Base-by-base conservation (phyloP, 208 protist species). In the Crithidia sp. region DNA sequence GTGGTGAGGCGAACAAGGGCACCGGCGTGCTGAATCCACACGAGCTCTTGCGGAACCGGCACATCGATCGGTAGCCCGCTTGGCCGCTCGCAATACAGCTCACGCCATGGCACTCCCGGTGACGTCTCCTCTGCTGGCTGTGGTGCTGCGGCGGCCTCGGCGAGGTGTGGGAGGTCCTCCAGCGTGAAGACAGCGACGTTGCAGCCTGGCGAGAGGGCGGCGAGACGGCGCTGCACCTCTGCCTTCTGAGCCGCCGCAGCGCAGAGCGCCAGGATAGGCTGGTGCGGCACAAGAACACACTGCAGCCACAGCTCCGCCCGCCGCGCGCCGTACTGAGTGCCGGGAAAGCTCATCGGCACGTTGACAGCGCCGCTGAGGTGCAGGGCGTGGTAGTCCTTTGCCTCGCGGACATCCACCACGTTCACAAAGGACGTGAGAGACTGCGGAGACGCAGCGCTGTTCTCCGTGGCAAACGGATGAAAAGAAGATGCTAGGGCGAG, bases 251-350 rank as follows among this genome's bases (percentile, higher is more conserved):
- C 44, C 45, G 76, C 59, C 2, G 59, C 56, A 4, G 65, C 77
- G 71, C 80, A 87, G 13, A 94, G 56, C 5, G 74, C 84, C 4
- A 95, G 44, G 40, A 95, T 76, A 3, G 81, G 79, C 67, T 91
- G 87, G n/a, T 66, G 55, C 2, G 90, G 90, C 12, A 81, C 60
- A n/a, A 91, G 69, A n/a, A 91, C 45, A 54, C 87, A 90, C 68
- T 91, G 88, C 39, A 95, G 81, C 90, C 90, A 95, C 68, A 95
- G 71, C 76, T 95, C 90, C 36, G 88, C 90, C 53, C 83, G 77
- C 72, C 91, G 92, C 4, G 87, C 90, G 10, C 88, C 86, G 65
- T 85, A 93, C 2, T 71, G 79, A 37, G 53, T 70, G n/a, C 79
- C 83, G 10, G 90, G 90, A 61, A 92, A 95, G 54, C 75, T 93